Evolutionary conservation across 345 rosid species (phyloP), one percentile per base, ranked within the genome.

Genomic region (Salix purpurea): DNA sequence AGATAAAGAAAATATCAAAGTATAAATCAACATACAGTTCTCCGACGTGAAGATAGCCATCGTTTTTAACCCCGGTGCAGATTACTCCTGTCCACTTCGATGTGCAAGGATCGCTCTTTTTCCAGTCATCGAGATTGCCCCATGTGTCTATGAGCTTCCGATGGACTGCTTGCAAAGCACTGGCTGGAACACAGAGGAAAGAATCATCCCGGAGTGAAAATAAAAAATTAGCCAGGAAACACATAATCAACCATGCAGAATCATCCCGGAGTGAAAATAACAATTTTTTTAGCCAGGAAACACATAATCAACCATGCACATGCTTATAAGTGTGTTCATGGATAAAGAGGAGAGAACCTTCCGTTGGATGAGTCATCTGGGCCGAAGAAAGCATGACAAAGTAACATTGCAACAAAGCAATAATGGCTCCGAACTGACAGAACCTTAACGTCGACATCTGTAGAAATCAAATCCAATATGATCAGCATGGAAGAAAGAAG

Each of bases 31-130:
- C 67, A n/a, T 77, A 77, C 79, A 77, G 16, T 46, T 77, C 79
- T 26, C 1, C 10, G 70, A 77, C 79, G 32, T 70, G 79, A 42
- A 19, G 24, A 42, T 77, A 70, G 7, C 74, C 79, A 44, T 77
- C 79, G 30, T 8, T 12, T 39, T 19, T 3, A 26, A 5, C 3
- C 42, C 11, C 13, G 5, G 6, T 3, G 69, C 79, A 77, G 42
- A 16, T 0, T 6, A 77, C 70, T 21, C 79, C 79, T 7, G 50
- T 67, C 79, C 79, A 77, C 2, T 70, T 70, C 8, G 23, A 21
- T 15, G 30, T n/a, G 46, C 79, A 77, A 30, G 79, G 79, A 58
- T 77, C 74, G 4, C 7, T 61, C 2, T 14, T 44, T 10, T 61
- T 13, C 79, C 79, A 77, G 58, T 56, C 58, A 6, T 7, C 7